Evolutionary conservation across 805 yeast species (phyloP).

Genomic region (Saturnispora quitensis): DNA sequence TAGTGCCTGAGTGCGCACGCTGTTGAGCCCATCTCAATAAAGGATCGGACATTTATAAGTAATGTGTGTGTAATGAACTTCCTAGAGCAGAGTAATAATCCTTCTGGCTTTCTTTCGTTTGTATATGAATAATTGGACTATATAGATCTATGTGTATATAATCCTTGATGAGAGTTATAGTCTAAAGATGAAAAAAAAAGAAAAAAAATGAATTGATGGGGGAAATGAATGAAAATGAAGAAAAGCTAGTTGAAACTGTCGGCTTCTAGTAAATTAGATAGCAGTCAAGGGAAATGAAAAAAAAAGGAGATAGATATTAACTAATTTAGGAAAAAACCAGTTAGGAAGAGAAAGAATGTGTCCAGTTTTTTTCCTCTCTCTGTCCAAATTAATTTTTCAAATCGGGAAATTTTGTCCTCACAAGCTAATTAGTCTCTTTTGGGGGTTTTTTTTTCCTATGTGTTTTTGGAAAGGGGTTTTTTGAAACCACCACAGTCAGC

Average conservation of each 20-base stretch:
- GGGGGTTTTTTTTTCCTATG: background rate
- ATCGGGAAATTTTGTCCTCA: background rate
- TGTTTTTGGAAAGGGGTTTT: background rate
- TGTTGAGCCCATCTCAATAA: slow-evolving; percentile 18
- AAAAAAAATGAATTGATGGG: background rate
- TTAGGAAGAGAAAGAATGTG: background rate
- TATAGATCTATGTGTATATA: too few relatives aligned
- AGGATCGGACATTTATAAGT: background rate
- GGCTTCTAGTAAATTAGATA: background rate
- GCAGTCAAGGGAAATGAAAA: background rate
- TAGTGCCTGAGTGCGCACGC: slow-evolving; percentile 20
- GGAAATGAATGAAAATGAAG: background rate
- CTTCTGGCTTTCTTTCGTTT: background rate
- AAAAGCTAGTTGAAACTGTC: background rate
- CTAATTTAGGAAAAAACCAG: background rate
- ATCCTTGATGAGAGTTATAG: slow-evolving; percentile 6
- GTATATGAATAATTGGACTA: background rate
- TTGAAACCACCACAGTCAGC: background rate
- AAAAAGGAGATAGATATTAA: background rate
- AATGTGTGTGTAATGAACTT: background rate
- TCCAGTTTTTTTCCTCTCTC: background rate
- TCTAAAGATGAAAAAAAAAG: slow-evolving; percentile 10
- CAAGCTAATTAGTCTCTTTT: background rate
- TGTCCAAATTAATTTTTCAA: background rate
- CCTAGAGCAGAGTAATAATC: background rate